phyloP scores from a whole-genome alignment of 805 yeast genomes.

The Saturnispora saitoi region DNA sequence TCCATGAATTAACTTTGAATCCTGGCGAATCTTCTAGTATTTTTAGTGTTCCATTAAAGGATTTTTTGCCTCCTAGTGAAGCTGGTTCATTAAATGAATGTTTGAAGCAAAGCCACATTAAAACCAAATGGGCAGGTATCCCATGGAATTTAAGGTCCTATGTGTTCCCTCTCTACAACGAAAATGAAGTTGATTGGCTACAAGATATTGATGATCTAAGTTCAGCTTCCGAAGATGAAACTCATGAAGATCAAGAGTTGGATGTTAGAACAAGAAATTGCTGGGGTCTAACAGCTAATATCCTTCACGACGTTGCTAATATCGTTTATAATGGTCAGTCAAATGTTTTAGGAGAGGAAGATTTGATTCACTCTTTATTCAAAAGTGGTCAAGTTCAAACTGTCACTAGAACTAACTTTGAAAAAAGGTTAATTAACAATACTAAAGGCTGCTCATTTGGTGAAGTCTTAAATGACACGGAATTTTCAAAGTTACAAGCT shows the following conservation, averaged over 20 bases:
- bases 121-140: slow-evolving; percentile 61
- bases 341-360: slow-evolving; percentile 51
- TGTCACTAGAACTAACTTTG: slow-evolving; percentile 43
- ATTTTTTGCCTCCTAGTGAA: slow-evolving; percentile 36
- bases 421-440: slow-evolving; percentile 41
- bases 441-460: slow-evolving; percentile 35
- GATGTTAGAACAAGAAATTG: slow-evolving; percentile 51
- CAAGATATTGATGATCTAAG: slow-evolving; percentile 51
- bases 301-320: slow-evolving; percentile 60
- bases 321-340: slow-evolving; percentile 36
- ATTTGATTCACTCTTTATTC: slow-evolving; percentile 45
- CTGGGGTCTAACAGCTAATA: slow-evolving; percentile 80
- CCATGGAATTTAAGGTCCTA: slow-evolving; percentile 59
- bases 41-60: slow-evolving; percentile 62
- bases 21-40: slow-evolving; percentile 72
- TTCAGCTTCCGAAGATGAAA: slow-evolving; percentile 42
- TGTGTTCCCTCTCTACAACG: slow-evolving; percentile 47
- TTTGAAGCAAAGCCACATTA: slow-evolving; percentile 27
- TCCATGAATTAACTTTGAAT: slow-evolving; percentile 37
- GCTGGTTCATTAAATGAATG: slow-evolving; percentile 26
- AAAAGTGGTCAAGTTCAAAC: slow-evolving; percentile 45
- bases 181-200: slow-evolving; percentile 55
- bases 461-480: slow-evolving; percentile 37
- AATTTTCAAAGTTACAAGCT: slow-evolving; percentile 33
- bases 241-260: slow-evolving; percentile 30